Base-by-base conservation (phyloP, 768 basidiomycete species). In the Lyophyllum shimeji region DNA sequence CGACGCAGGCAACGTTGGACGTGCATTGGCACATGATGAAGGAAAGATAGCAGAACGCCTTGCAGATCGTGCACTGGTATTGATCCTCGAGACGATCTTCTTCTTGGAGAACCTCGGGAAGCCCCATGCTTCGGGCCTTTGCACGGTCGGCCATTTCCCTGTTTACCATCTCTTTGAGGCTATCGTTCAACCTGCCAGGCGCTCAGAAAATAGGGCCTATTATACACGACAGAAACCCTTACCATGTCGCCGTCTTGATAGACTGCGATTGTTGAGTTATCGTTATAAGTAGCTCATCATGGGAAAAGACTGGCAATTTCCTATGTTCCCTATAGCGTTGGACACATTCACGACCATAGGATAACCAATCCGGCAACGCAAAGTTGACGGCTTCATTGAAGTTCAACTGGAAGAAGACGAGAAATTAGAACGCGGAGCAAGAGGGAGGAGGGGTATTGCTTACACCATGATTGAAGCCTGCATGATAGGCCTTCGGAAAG, bases 321-420 rank as follows among this genome's bases (percentile, higher is more conserved):
- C 85, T 75, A 71, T 97, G 89, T 60, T 92, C 86, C 63, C 92
- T 86, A 70, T 99, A 98, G 42, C 92, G 83, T 65, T 87, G 81
- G 12, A 95, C 93, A 66, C 94, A 97, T 54, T 90, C 90, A 39
- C 90, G 82, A 33, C 92, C 97, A 60, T 83, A 85, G 7, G 88
- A 77, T 45, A 98, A 75, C 97, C 97, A 99, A 68, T 98, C 94
- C 23, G 95, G 93, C 24, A 97, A 77, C 11, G 97, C 96, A 66
- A 98, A 98, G 71, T 99, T 98, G 66, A 98, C 96, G 3, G 96
- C 97, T 75, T 98, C 97, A 69, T 98, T 98, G 77, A 98, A 95
- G 74, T 99, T 99, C 65, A 98, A 76, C 95, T 97, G 65, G 17
- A 65, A 57, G 52, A 48, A 50, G 56, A 48, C 47, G 51, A 27